These are phyloP conservation scores for Tylopilus balloui DNA, from an alignment of 768 basidiomycete genomes.

Conservation along the genomic window DNA sequence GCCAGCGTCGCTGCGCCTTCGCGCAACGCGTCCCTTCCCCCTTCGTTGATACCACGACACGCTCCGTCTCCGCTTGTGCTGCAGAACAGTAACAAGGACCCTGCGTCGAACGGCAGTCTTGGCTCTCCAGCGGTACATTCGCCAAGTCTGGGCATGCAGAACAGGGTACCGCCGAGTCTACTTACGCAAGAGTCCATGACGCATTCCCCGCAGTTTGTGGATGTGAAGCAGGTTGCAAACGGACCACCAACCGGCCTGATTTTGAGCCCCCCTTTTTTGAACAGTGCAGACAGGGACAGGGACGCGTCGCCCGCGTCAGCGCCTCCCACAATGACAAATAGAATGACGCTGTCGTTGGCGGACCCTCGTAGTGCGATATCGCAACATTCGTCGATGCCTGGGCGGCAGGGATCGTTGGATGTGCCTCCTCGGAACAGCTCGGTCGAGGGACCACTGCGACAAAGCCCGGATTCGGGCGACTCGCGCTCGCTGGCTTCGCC, in stretches of 20 bases:
- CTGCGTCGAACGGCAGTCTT: neutral
- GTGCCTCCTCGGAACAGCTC: constrained; percentile 15
- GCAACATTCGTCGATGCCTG: constrained; percentile 11
- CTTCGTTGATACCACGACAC: constrained; percentile 20
- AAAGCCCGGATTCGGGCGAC: constrained; percentile 27
- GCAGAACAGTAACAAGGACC: constrained; percentile 2
- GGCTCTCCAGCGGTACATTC: constrained; percentile 29
- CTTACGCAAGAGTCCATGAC: constrained; percentile 26
- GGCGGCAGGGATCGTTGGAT: constrained; percentile 18
- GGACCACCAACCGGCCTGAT: constrained; percentile 8
- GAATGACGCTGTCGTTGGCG: constrained; percentile 13
- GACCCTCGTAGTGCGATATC: constrained; percentile 11
- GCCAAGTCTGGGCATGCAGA: constrained; percentile 30
- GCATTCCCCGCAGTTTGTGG: constrained; percentile 4
- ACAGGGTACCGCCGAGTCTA: constrained; percentile 37
- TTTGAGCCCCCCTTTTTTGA: constrained; percentile 10
- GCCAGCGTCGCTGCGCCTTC: neutral
- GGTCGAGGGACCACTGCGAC: constrained; percentile 16
- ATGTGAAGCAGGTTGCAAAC: neutral
- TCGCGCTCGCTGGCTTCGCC: constrained; percentile 40
- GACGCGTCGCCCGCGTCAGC: constrained; percentile 12
- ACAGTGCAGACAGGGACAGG: constrained; percentile 17
- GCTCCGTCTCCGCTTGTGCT: constrained; percentile 19
- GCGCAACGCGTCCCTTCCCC: constrained; percentile 15
- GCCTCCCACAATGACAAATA: neutral